Evolutionary conservation across 768 basidiomycete species (phyloP).

Genomic region (Dioszegia aurantiaca): DNA sequence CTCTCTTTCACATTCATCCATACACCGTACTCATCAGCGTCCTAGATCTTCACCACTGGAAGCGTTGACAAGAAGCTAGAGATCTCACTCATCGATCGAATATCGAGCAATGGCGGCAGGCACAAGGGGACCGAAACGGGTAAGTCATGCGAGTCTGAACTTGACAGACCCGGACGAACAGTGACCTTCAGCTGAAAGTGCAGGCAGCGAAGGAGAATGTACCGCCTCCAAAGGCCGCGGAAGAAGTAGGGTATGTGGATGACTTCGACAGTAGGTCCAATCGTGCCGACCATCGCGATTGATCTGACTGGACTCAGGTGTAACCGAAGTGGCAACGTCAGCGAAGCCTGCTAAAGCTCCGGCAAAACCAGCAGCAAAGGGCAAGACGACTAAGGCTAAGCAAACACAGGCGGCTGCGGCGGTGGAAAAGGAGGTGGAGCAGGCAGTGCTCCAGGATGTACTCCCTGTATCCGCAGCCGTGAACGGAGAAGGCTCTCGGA

Average conservation of each 20-base stretch:
- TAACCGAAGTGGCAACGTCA: constrained; percentile 15
- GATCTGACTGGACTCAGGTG: constrained; percentile 6
- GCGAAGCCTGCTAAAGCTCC: constrained; percentile 17
- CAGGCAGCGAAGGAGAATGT: constrained; percentile 42
- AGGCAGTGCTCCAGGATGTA: not conserved
- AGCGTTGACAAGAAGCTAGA: not conserved
- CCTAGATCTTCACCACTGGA: not conserved
- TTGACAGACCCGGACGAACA: not conserved
- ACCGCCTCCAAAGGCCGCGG: constrained; percentile 15
- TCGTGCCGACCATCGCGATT: not conserved
- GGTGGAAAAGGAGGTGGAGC: not conserved
- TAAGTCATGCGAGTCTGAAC: not conserved
- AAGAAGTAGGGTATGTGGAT: constrained; percentile 19
- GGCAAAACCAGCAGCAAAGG: not conserved
- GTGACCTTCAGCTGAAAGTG: not conserved
- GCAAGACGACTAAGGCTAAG: too few species aligned
- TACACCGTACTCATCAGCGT: too few species aligned
- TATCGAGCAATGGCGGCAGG: constrained; percentile 10
- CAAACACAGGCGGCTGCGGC: not conserved
- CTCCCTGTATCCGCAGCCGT: too few species aligned
- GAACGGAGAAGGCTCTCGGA: not conserved
- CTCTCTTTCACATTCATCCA: not conserved
- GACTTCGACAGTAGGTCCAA: constrained; percentile 17
- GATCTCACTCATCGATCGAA: not conserved
- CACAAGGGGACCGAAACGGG: constrained; percentile 5